These are phyloP conservation scores for Clitocybe nebularis DNA, from an alignment of 1,284 basidiomycete species.

Conservation along the genomic window DNA sequence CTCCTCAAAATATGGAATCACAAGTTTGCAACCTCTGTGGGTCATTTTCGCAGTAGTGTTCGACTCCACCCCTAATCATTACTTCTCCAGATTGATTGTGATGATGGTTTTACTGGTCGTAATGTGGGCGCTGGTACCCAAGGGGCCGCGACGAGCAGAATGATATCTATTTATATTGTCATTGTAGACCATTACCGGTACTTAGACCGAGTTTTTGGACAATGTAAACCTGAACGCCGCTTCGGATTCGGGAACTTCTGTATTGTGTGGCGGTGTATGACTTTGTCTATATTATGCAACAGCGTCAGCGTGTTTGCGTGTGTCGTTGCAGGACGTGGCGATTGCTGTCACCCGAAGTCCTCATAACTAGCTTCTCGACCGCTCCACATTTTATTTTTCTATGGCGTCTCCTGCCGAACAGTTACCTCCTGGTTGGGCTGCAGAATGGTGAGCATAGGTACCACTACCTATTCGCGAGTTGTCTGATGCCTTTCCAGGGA, in stretches of 20 bases:
- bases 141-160: constrained; percentile 12
- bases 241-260: background rate
- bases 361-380: constrained; percentile 8
- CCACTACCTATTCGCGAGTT: constrained; percentile 2
- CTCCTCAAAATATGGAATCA: constrained; percentile 51
- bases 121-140: constrained; percentile 21
- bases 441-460: constrained; percentile 68
- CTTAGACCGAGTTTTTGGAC: background rate
- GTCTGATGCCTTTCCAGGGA: constrained; percentile 55
- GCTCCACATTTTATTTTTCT: constrained; percentile 13
- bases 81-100: constrained; percentile 15
- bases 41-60: constrained; percentile 24
- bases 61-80: background rate
- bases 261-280: constrained; percentile 1
- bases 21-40: constrained; percentile 55
- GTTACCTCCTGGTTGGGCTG: constrained; percentile 85
- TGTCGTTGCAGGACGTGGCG: constrained; percentile 21
- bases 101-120: constrained; percentile 21
- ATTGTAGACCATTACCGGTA: too few relatives aligned
- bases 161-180: constrained; percentile 1
- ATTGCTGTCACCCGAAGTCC: constrained; percentile 9
- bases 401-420: constrained; percentile 71
- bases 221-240: background rate
- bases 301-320: constrained; percentile 22
- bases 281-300: constrained; percentile 16